Percentiles rank a stretch among this genome's conserved stretches.
These are phyloP conservation scores for Sporothrix schenckii DNA, from an alignment of 2,329 filamentous ascomycete genomes.

Conservation along the genomic window DNA sequence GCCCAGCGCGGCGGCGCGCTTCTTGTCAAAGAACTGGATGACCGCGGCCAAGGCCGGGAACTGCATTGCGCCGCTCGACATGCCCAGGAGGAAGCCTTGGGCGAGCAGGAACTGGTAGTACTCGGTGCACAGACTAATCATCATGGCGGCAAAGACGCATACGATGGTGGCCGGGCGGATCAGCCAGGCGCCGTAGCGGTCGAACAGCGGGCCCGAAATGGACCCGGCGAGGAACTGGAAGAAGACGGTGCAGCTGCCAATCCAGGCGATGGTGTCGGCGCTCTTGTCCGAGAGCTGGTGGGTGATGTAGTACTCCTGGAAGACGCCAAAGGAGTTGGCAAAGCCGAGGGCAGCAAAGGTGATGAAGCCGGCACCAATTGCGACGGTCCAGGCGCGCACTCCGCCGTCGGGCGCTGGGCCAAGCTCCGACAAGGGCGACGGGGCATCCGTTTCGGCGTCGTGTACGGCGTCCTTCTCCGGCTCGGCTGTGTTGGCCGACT, in stretches of 20 bases:
- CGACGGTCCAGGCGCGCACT: slow-evolving; percentile 41
- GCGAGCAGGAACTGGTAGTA: slow-evolving; percentile 50
- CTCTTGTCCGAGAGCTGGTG: slow-evolving; percentile 41
- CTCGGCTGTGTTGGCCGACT: neutral
- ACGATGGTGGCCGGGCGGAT: slow-evolving; percentile 59
- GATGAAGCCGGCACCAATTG: slow-evolving; percentile 36
- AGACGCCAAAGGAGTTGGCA: slow-evolving; percentile 46
- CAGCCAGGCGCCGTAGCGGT: slow-evolving; percentile 47
- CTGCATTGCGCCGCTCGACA: slow-evolving; percentile 43
- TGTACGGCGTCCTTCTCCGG: neutral
- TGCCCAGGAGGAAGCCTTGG: slow-evolving; percentile 46
- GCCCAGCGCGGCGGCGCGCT: slow-evolving; percentile 47
- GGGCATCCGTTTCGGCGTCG: slow-evolving; percentile 5
- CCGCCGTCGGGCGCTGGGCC: slow-evolving; percentile 37
- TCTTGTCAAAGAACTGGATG: slow-evolving; percentile 46
- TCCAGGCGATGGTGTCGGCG: slow-evolving; percentile 45
- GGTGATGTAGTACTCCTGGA: slow-evolving; percentile 45
- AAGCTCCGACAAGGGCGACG: slow-evolving; percentile 40
- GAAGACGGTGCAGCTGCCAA: slow-evolving; percentile 46
- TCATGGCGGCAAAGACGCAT: slow-evolving; percentile 51
- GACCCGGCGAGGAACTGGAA: slow-evolving; percentile 41
- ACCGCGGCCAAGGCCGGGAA: slow-evolving; percentile 46
- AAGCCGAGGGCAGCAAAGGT: slow-evolving; percentile 45
- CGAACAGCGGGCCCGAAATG: slow-evolving; percentile 44
- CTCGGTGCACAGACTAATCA: slow-evolving; percentile 43